phyloP scores from a whole-genome alignment of 2,329 filamentous ascomycete genomes.

The Nannizziopsis barbatae region DNA sequence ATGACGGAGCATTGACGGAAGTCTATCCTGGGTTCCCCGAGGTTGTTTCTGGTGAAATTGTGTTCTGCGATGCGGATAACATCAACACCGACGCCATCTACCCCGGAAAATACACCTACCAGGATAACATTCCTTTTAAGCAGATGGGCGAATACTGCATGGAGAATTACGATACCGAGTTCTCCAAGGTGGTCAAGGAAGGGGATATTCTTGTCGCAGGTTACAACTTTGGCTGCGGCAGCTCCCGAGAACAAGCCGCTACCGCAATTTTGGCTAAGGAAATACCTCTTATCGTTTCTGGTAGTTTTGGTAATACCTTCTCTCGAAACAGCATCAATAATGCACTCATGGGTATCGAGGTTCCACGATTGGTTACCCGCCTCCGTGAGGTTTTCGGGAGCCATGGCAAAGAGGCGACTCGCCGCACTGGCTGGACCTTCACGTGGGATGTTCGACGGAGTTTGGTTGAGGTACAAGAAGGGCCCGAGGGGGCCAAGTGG shows the following conservation, averaged over 20 bases:
- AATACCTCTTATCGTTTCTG: constrained; percentile 68
- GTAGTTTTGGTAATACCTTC: constrained; percentile 79
- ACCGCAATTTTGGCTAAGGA: constrained; percentile 73
- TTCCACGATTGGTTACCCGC: constrained; percentile 27
- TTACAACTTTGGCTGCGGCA: constrained; percentile 81
- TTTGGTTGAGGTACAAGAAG: constrained; percentile 60
- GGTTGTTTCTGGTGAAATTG: constrained; percentile 70
- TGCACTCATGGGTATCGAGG: constrained; percentile 30
- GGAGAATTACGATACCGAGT: constrained; percentile 78
- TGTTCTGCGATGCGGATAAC: constrained; percentile 77
- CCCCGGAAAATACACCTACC: constrained; percentile 83
- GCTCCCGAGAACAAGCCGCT: constrained; percentile 73
- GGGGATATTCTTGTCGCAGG: constrained; percentile 76
- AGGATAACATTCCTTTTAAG: constrained; percentile 64
- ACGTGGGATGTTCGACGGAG: constrained; percentile 68
- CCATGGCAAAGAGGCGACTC: constrained; percentile 47
- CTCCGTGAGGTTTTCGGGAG: constrained; percentile 29
- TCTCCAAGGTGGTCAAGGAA: constrained; percentile 50
- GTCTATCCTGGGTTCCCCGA: constrained; percentile 80
- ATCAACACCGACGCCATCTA: constrained; percentile 92
- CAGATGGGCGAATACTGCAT: constrained; percentile 86
- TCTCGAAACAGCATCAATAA: constrained; percentile 45
- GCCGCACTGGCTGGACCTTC: constrained; percentile 72
- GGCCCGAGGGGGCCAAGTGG: constrained; percentile 56
- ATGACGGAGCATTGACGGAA: constrained; percentile 42